phyloP scores from a whole-genome alignment of 805 yeast species.

The Starmera amethionina region DNA sequence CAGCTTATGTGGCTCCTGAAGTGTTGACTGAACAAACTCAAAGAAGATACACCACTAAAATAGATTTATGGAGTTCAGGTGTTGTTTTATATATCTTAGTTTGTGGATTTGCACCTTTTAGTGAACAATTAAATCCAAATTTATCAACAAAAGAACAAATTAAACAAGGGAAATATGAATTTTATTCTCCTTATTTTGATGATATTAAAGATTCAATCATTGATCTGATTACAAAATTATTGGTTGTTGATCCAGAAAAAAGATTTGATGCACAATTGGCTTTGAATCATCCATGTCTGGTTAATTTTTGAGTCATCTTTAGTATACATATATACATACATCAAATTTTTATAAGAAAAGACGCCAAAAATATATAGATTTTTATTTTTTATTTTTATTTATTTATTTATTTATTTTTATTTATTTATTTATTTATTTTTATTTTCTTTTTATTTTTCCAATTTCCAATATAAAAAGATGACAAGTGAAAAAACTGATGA shows the following conservation, averaged over 20 bases:
- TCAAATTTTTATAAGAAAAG: no score
- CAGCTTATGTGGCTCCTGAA: slow-evolving; percentile 84
- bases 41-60: slow-evolving; percentile 56
- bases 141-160: slow-evolving; percentile 62
- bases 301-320: slow-evolving; percentile 23
- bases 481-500: slow-evolving; percentile 5
- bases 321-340: no score
- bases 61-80: slow-evolving; percentile 79
- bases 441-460: no score
- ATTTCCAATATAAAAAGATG: no score
- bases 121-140: slow-evolving; percentile 76
- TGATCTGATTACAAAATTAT: slow-evolving; percentile 52
- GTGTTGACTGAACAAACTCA: slow-evolving; percentile 38
- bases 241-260: slow-evolving; percentile 54
- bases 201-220: slow-evolving; percentile 52
- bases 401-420: no score
- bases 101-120: slow-evolving; percentile 81
- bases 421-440: no score
- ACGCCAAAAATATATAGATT: not conserved
- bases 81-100: slow-evolving; percentile 69
- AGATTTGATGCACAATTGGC: slow-evolving; percentile 81
- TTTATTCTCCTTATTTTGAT: slow-evolving; percentile 77
- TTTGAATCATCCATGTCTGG: slow-evolving; percentile 76
- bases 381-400: no score
- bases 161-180: slow-evolving; percentile 54